phyloP scores from a whole-genome alignment of 331 rosid genomes.

The Quercus tomentella region DNA sequence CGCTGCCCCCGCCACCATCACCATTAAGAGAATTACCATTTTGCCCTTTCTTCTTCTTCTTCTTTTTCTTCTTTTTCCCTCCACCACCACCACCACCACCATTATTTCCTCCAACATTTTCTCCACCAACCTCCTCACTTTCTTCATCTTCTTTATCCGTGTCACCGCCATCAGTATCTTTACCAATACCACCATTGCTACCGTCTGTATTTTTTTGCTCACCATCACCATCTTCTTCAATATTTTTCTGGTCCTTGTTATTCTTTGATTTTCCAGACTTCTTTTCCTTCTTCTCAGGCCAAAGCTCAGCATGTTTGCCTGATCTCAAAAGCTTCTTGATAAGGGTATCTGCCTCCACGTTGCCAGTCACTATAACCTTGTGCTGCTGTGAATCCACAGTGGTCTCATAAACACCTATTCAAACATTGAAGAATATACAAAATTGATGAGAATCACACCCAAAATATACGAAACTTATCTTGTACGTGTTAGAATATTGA shows the following conservation, averaged over 20 bases:
- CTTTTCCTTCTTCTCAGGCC: slow-evolving; percentile 56
- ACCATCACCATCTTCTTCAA: slow-evolving; percentile 14
- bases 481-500: neutral
- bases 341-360: slow-evolving; percentile 63
- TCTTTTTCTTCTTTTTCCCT: slow-evolving; percentile 52
- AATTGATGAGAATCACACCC: neutral
- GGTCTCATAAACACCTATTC: slow-evolving; percentile 66
- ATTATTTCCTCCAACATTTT: slow-evolving; percentile 7
- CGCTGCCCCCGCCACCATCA: slow-evolving; percentile 23
- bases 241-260: slow-evolving; percentile 11
- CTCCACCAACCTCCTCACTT: slow-evolving; percentile 26
- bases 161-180: no score
- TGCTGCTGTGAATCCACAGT: slow-evolving; percentile 69
- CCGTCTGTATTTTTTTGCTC: slow-evolving; percentile 5
- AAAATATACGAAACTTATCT: neutral
- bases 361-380: slow-evolving; percentile 81
- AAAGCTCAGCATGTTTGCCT: slow-evolving; percentile 68
- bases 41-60: slow-evolving; percentile 65
- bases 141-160: slow-evolving; percentile 28
- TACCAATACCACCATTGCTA: slow-evolving; percentile 20
- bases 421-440: neutral
- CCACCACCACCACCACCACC: neutral
- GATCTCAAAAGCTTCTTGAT: slow-evolving; percentile 68
- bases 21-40: slow-evolving; percentile 20
- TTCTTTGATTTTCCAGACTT: slow-evolving; percentile 52